Evolutionary conservation across 129 eudicot genomes (phyloP).

Genomic region (Kitagawia praeruptora): DNA sequence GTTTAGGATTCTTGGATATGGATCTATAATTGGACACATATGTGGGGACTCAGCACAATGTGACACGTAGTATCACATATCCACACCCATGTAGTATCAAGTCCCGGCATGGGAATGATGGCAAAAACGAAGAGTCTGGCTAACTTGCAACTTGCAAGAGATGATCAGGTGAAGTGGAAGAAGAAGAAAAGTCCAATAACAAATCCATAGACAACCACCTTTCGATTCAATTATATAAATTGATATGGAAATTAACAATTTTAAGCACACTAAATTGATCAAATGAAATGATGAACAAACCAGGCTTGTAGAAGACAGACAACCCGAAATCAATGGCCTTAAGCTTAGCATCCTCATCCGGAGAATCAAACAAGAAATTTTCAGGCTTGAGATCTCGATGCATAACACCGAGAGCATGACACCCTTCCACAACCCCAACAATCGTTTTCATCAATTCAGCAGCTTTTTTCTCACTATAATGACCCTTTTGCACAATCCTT

Average conservation of each 20-base stretch:
- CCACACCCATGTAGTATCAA: not conserved
- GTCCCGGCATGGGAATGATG: not conserved
- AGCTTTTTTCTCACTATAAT: constrained; percentile 41
- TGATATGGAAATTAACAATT: not conserved
- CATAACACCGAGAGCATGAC: constrained; percentile 51
- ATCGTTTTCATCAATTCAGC: constrained; percentile 42
- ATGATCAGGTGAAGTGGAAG: not conserved
- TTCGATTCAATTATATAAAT: not conserved
- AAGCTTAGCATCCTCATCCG: constrained; percentile 49
- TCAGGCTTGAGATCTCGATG: constrained; percentile 54
- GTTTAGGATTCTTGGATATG: too few relatives aligned
- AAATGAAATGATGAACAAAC: constrained; percentile 13
- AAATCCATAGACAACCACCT: not conserved
- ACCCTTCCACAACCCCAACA: constrained; percentile 42
- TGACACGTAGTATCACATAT: not conserved
- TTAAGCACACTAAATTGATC: not conserved
- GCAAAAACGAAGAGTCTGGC: not conserved
- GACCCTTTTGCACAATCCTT: constrained; percentile 47
- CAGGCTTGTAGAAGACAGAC: constrained; percentile 49
- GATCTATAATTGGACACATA: too few relatives aligned
- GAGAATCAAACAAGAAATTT: constrained; percentile 38
- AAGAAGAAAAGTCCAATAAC: not conserved
- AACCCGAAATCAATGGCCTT: constrained; percentile 55
- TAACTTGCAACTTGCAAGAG: not conserved
- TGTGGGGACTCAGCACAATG: too few relatives aligned